These are phyloP conservation scores for Choiromyces venosus DNA, from an alignment of 495 filamentous ascomycete species.

Conservation along the genomic window DNA sequence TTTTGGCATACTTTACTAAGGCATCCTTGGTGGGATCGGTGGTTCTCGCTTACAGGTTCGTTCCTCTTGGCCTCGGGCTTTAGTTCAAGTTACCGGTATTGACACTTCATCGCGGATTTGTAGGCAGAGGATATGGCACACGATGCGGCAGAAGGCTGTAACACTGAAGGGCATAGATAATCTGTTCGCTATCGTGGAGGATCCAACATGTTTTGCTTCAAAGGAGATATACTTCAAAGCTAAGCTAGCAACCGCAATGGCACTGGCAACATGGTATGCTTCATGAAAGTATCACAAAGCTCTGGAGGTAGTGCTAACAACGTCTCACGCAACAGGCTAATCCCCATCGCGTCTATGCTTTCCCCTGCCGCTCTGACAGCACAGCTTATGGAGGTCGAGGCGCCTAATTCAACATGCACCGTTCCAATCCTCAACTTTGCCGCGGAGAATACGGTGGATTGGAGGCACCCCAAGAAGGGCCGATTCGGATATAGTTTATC, in stretches of 20 bases:
- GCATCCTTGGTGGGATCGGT: conserved; percentile 44
- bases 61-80: background rate
- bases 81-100: background rate
- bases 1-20: conserved; percentile 46
- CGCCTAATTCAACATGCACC: conserved; percentile 12
- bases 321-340: conserved; percentile 34
- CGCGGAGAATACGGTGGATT: conserved; percentile 36
- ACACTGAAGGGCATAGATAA: conserved; percentile 44
- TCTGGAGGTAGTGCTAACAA: conserved; percentile 10
- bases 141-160: conserved; percentile 42
- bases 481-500: conserved; percentile 38
- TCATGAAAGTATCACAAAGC: background rate
- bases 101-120: conserved; percentile 9
- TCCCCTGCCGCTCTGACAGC: conserved; percentile 46
- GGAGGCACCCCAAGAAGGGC: conserved; percentile 17
- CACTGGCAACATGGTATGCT: conserved; percentile 42
- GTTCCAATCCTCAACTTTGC: conserved; percentile 43
- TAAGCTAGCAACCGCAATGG: conserved; percentile 46
- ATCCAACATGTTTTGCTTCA: conserved; percentile 43
- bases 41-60: conserved; percentile 42
- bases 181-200: conserved; percentile 44
- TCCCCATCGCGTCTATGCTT: conserved; percentile 45
- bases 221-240: conserved; percentile 44
- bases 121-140: conserved; percentile 46
- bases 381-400: conserved; percentile 14